Evolutionary conservation across 2,329 filamentous ascomycete genomes (phyloP), one percentile per base, ranked within the genome.

Genomic region (Metarhizium guizhouense): DNA sequence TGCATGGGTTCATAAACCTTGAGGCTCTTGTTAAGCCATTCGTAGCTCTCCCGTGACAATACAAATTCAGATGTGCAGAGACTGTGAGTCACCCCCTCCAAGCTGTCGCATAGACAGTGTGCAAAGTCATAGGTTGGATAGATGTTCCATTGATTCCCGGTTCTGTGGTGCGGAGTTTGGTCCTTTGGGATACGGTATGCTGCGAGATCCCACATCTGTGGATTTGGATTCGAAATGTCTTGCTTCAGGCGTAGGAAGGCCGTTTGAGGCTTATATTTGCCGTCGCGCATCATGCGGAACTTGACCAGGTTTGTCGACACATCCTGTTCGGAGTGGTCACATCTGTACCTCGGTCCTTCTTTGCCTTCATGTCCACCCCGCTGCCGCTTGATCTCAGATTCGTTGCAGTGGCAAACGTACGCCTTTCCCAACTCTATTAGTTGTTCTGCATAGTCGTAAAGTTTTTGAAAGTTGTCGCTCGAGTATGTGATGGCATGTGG

Each of bases 101-200:
- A 89, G 62, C 88, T 92, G 78, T 97, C 93, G 64, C 89, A 93
- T 18, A 96, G 77, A 69, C 89, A 95, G 74, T 95, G 90, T 0
- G 87, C 87, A 68, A 95, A 95, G 69, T 96, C 92, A 66, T 96
- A 96, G 0, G 93, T 95, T 0, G 93, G 94, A 68, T 96, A 96
- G 59, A 96, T 95, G 71, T 85, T 87, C 91, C 92, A 97, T 66
- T 87, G 84, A 60, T 81, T 76, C 32, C 88, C 89, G 0, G 92
- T 95, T 42, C 89, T 82, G 58, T 78, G 78, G 8, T 55, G 47
- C 55, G 25, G 25, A 25, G 25, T 25, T 25, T 25, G 25, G 25
- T 81, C 73, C 49, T 88, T 84, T 64, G 86, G 81, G 57, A 97
- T 86, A 58, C 93, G 84, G 72, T 96, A 97, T 14, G 93, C 93